Evolutionary conservation across 1,284 basidiomycete species (phyloP).

Genomic region (Boletellus deceptivus): DNA sequence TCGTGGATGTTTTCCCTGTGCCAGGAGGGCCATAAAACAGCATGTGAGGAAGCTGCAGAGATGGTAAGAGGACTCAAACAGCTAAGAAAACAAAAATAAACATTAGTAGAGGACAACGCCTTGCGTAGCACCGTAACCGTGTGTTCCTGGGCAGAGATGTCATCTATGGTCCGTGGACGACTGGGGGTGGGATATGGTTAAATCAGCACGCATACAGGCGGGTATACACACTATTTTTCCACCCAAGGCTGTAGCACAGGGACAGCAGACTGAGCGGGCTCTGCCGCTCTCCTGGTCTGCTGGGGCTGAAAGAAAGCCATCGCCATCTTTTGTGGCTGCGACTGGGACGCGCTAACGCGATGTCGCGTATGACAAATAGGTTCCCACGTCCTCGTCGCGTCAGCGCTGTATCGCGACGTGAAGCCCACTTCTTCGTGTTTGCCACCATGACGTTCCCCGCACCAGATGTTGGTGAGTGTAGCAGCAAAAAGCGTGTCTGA

Average conservation of each 20-base stretch:
- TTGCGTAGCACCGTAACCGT: constrained; percentile 91
- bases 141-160: constrained; percentile 96
- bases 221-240: constrained; percentile 82
- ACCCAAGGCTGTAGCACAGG: constrained; percentile 90
- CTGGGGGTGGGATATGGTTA: constrained; percentile 41
- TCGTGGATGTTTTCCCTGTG: constrained; percentile 98
- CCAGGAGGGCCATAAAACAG: constrained; percentile 99
- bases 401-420: constrained; percentile 17
- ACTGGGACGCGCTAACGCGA: constrained; percentile 29
- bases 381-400: constrained; percentile 27
- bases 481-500: constrained; percentile 7
- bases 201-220: neutral
- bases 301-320: constrained; percentile 66
- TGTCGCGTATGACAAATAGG: constrained; percentile 31
- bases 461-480: constrained; percentile 37
- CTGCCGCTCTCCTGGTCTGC: constrained; percentile 39
- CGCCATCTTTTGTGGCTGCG: neutral
- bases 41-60: constrained; percentile 91
- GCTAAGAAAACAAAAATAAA: constrained; percentile 36
- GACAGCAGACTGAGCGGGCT: constrained; percentile 46
- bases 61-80: constrained; percentile 7
- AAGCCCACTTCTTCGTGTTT: constrained; percentile 11
- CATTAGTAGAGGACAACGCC: constrained; percentile 90
- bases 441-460: constrained; percentile 39
- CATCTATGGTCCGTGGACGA: constrained; percentile 96